A percentile compares a stretch with the other conserved stretches of the same genome.
phyloP scores from a whole-genome alignment of 1,139 yeast species.

The Debaryomyces sp. region DNA sequence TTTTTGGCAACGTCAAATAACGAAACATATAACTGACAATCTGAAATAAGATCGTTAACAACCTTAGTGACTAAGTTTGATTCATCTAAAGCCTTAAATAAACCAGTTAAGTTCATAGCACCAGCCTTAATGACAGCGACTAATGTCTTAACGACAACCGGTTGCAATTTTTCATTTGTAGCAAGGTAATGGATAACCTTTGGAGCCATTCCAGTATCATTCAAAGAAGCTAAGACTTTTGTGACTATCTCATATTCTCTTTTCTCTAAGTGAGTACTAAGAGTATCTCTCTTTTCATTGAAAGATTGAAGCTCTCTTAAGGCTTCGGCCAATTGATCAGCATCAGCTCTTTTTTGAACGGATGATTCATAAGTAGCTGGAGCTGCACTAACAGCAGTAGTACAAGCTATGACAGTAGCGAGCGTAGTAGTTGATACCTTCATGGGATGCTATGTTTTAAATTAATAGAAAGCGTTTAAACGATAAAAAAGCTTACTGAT shows the following conservation, averaged over 20 bases:
- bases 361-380: slow-evolving; percentile 21
- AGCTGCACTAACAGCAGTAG: slow-evolving; percentile 31
- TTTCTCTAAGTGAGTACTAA: slow-evolving; percentile 26
- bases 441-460: neutral
- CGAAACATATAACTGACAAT: slow-evolving; percentile 43
- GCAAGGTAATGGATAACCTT: slow-evolving; percentile 39
- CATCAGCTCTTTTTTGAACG: slow-evolving; percentile 11
- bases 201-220: slow-evolving; percentile 44
- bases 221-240: slow-evolving; percentile 41
- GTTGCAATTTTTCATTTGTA: slow-evolving; percentile 35
- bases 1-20: slow-evolving; percentile 38
- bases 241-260: slow-evolving; percentile 45
- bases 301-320: slow-evolving; percentile 23
- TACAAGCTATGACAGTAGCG: slow-evolving; percentile 30
- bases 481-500: neutral
- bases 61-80: slow-evolving; percentile 41
- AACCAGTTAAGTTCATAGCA: slow-evolving; percentile 31
- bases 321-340: slow-evolving; percentile 22
- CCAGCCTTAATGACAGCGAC: slow-evolving; percentile 38
- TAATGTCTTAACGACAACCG: slow-evolving; percentile 36
- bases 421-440: slow-evolving; percentile 25
- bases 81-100: slow-evolving; percentile 43
- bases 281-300: slow-evolving; percentile 35
- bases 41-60: slow-evolving; percentile 41
- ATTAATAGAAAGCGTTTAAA: neutral